Percentiles rank a stretch among this genome's conserved stretches.
These are phyloP conservation scores for Dipodascopsis uninucleata DNA, from an alignment of 805 yeast species.

Conservation along the genomic window DNA sequence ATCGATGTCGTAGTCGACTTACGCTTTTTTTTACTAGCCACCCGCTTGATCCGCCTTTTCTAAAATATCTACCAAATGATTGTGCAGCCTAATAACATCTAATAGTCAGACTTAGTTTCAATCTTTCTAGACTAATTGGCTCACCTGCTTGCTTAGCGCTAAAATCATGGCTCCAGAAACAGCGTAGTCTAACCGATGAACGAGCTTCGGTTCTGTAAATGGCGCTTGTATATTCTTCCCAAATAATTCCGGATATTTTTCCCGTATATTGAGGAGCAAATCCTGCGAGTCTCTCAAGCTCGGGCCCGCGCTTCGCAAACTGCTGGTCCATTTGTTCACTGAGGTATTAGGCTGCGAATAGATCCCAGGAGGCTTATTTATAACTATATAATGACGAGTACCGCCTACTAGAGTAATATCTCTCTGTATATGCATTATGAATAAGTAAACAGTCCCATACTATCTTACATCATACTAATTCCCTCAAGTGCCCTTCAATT, in stretches of 20 bases:
- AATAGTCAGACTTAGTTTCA: neutral
- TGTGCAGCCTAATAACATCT: slow-evolving; percentile 14
- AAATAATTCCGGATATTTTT: slow-evolving; percentile 11
- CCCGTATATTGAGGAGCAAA: slow-evolving; percentile 7
- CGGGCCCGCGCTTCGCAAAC: neutral
- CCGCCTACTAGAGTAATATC: slow-evolving; percentile 6
- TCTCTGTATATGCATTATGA: no score
- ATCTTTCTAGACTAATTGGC: neutral
- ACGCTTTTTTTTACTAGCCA: slow-evolving; percentile 23
- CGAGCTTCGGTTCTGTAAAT: slow-evolving; percentile 21
- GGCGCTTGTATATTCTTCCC: slow-evolving; percentile 2
- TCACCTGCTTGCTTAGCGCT: slow-evolving; percentile 16
- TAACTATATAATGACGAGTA: slow-evolving; percentile 11
- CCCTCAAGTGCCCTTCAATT: no score
- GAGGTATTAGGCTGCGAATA: slow-evolving; percentile 6
- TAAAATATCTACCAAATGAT: slow-evolving; percentile 8
- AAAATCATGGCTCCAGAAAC: slow-evolving; percentile 26
- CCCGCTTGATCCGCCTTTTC: slow-evolving; percentile 20
- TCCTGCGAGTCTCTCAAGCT: neutral
- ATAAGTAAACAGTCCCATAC: no score
- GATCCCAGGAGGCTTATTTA: slow-evolving; percentile 16
- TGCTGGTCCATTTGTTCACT: slow-evolving; percentile 3
- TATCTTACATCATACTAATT: no score
- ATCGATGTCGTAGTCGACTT: neutral
- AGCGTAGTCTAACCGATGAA: slow-evolving; percentile 24